phyloP scores from a whole-genome alignment of 2,329 filamentous ascomycete species.

The Aureobasidium melanogenum region DNA sequence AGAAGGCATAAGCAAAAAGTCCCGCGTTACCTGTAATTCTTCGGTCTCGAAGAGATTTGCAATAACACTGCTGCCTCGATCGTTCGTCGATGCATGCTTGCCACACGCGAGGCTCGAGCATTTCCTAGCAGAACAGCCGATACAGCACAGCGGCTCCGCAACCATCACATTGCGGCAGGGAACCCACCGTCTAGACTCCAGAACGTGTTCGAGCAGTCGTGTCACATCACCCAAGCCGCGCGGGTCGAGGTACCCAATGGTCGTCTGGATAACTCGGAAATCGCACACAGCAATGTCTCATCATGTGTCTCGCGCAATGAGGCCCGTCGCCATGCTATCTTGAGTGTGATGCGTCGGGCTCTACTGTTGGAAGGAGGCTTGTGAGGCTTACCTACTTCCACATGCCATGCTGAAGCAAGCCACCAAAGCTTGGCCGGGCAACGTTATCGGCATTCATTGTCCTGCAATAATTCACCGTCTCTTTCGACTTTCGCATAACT shows the following conservation, averaged over 20 bases:
- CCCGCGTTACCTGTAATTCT: no score
- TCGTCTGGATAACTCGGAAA: neutral
- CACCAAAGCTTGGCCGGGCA: neutral
- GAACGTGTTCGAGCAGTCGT: neutral
- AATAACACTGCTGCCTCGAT: neutral
- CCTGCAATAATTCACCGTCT: neutral
- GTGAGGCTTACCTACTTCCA: neutral
- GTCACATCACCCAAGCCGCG: conserved; percentile 4
- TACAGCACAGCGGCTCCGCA: neutral
- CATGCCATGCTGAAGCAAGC: neutral
- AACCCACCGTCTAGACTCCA: neutral
- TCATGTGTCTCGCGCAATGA: neutral
- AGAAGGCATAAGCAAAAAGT: neutral
- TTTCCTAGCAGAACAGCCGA: neutral
- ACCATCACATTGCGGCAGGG: neutral
- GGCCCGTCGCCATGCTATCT: neutral
- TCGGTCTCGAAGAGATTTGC: neutral
- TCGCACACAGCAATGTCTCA: neutral
- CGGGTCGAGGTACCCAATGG: neutral
- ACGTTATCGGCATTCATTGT: neutral
- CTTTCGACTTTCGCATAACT: neutral
- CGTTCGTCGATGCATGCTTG: neutral
- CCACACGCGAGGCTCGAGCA: neutral
- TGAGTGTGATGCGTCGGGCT: neutral
- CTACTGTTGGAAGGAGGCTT: neutral